phyloP scores from a whole-genome alignment of 495 filamentous ascomycete genomes.

The Xanthoparmelia taractica region DNA sequence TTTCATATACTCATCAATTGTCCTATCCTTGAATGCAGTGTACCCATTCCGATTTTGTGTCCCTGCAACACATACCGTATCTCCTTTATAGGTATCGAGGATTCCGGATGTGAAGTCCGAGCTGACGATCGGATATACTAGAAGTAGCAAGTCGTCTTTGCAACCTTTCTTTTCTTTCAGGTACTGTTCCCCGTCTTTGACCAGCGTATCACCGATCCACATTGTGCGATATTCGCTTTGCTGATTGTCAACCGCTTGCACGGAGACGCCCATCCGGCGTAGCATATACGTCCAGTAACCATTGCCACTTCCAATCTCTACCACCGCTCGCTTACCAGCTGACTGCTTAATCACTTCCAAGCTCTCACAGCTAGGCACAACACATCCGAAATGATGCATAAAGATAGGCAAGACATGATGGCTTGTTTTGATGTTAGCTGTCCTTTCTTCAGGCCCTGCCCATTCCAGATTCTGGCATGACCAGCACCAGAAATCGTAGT shows the following conservation, averaged over 20 bases:
- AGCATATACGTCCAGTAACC: slow-evolving; percentile 60
- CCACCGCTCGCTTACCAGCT: slow-evolving; percentile 33
- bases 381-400: slow-evolving; percentile 62
- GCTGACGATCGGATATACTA: slow-evolving; percentile 55
- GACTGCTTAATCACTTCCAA: slow-evolving; percentile 44
- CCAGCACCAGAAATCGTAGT: slow-evolving; percentile 49
- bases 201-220: slow-evolving; percentile 52
- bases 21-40: slow-evolving; percentile 48
- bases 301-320: slow-evolving; percentile 51
- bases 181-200: slow-evolving; percentile 40
- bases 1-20: slow-evolving; percentile 49
- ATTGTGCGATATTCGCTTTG: slow-evolving; percentile 47
- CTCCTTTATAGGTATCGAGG: slow-evolving; percentile 47
- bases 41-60: slow-evolving; percentile 59
- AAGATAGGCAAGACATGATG: slow-evolving; percentile 55
- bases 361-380: slow-evolving; percentile 48
- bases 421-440: slow-evolving; percentile 32
- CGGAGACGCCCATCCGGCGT: slow-evolving; percentile 35
- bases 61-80: slow-evolving; percentile 52
- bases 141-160: slow-evolving; percentile 42
- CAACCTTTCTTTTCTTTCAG: slow-evolving; percentile 34
- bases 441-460: slow-evolving; percentile 42
- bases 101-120: slow-evolving; percentile 47
- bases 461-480: slow-evolving; percentile 42
- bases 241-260: slow-evolving; percentile 45